Conservation (phyloP, 2,329 filamentous ascomycete species). For the Stagonosporopsis cucurbitacearum region DNA sequence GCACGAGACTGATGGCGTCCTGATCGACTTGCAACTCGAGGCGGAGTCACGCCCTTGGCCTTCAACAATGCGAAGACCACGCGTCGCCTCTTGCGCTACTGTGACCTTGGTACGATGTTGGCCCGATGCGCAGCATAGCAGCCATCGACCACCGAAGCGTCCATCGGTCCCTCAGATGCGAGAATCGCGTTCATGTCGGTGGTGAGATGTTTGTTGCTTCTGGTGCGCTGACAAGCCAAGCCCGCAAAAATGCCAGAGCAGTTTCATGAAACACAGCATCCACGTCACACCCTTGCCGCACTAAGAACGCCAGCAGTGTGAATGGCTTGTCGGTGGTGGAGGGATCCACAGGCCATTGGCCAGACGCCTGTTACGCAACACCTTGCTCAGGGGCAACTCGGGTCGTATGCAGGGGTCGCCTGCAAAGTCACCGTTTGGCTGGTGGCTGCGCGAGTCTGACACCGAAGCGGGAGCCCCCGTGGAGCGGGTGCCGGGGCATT, state of each 20-base stretch:
- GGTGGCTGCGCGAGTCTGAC: constrained; percentile 16
- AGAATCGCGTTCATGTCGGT: neutral
- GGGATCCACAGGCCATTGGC: constrained; percentile 34
- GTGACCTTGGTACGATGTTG: constrained; percentile 5
- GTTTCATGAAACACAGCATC: constrained; percentile 37
- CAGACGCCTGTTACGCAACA: constrained; percentile 21
- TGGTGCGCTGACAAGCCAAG: constrained; percentile 17
- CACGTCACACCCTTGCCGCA: constrained; percentile 25
- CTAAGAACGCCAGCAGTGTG: constrained; percentile 25
- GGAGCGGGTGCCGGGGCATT: constrained; percentile 21
- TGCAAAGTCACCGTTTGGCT: constrained; percentile 19
- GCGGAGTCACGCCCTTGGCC: constrained; percentile 16
- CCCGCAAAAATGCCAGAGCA: constrained; percentile 15
- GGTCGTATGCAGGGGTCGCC: constrained; percentile 20
- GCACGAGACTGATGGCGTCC: constrained; percentile 26
- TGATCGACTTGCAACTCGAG: constrained; percentile 19
- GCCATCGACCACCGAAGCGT: neutral
- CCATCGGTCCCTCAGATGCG: neutral
- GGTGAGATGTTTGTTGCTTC: constrained; percentile 4
- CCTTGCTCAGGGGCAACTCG: constrained; percentile 34
- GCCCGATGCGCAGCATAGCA: neutral
- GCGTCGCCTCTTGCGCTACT: constrained; percentile 12
- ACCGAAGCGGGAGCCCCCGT: constrained; percentile 23
- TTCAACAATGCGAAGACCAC: constrained; percentile 31
- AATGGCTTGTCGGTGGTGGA: constrained; percentile 23